Evolutionary conservation across 352 stramenopile species (phyloP), one percentile per base, ranked within the genome.

Genomic region (Globisporangium camurandrum): DNA sequence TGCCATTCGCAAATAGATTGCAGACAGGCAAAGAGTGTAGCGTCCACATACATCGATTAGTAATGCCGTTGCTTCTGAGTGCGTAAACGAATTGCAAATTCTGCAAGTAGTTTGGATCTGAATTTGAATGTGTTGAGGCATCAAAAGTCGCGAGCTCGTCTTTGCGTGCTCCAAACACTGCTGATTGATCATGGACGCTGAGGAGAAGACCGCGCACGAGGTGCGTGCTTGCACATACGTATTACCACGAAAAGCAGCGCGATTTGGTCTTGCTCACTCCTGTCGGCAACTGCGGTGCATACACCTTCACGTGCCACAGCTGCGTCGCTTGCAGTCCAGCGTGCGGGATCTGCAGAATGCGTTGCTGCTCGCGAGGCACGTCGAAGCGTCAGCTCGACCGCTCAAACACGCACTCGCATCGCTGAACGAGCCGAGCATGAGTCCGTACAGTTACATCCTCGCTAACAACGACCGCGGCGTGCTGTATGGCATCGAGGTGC

Each of bases 401-500:
- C 41, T 30, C 17, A 51, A 50, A 8, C 20, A 27, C 8, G 8
- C 37, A 31, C 30, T 72, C 20, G 33, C 47, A 12, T 8, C 38
- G 16, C 49, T 56, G 23, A 54, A 43, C 3, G 27, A 49, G 24
- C 46, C 66, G 9, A 36, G 34, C 26, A n/a, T n/a, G n/a, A n/a
- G n/a, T n/a, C n/a, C n/a, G n/a, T n/a, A n/a, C n/a, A n/a, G n/a
- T n/a, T n/a, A 45, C 38, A 75, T 79, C 39, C 30, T 62, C 12
- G 62, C 71, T 34, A 83, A 77, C 54, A 83, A 79, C 54, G 66
- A 73, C 23, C 58, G 66, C 7, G 71, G 67, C 9, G 60, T 74
- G 20, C 38, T 77, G 27, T 57, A 62, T 28, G 42, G 54, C 28
- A 71, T 79, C 19, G 62, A 83, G 59, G 69, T 72, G 36, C 12